phyloP scores from a whole-genome alignment of 2,329 filamentous ascomycete genomes.

The Claviceps monticola region DNA sequence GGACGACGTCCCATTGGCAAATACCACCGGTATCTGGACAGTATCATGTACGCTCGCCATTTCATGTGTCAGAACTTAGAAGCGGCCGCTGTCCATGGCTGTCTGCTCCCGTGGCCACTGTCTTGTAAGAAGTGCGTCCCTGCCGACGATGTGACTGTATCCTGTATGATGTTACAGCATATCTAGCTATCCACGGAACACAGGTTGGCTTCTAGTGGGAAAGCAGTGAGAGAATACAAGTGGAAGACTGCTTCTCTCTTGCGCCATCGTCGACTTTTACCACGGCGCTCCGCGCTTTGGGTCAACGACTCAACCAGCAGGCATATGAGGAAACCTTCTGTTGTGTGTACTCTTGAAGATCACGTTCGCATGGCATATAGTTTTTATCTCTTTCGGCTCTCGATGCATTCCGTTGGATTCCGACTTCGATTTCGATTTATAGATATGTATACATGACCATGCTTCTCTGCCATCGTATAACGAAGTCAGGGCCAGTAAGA shows the following conservation, averaged over 20 bases:
- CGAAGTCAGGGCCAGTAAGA: conserved; percentile 41
- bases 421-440: conserved; percentile 12
- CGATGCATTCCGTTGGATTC: conserved; percentile 33
- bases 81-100: conserved; percentile 29
- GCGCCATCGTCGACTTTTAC: conserved; percentile 15
- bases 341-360: conserved; percentile 25
- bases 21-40: conserved; percentile 27
- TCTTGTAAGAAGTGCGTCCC: conserved; percentile 34
- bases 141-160: conserved; percentile 34
- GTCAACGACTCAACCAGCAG: conserved; percentile 25
- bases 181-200: conserved; percentile 20
- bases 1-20: conserved; percentile 38
- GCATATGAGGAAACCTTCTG: conserved; percentile 43
- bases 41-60: conserved; percentile 25
- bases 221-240: conserved; percentile 22
- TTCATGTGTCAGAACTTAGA: conserved; percentile 19
- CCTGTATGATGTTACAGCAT: conserved; percentile 34
- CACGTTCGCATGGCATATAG: conserved; percentile 32
- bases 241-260: conserved; percentile 13
- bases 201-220: conserved; percentile 14
- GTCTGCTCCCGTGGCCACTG: conserved; percentile 22
- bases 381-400: conserved; percentile 41
- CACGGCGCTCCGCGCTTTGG: conserved; percentile 26
- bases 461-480: conserved; percentile 38
- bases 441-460: conserved; percentile 28